A percentile compares a stretch with the other conserved stretches of the same genome.
Conservation (phyloP, 73 alveolate genomes). For the Paraurostyla sp. region DNA sequence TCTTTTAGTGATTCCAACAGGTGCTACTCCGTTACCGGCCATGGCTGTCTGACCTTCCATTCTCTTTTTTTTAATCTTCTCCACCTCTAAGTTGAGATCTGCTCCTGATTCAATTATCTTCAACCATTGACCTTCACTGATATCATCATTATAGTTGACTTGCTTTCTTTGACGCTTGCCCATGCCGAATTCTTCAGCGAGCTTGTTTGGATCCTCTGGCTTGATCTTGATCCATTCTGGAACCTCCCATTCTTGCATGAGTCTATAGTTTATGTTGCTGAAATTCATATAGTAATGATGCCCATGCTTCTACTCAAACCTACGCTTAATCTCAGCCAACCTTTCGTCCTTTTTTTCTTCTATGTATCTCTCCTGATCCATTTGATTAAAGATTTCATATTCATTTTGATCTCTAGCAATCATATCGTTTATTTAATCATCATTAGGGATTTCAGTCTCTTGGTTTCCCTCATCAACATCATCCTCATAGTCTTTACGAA, state of each 20-base stretch:
- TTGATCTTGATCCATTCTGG: slow-evolving; percentile 96
- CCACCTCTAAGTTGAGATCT: slow-evolving; percentile 57
- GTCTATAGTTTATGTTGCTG: slow-evolving; percentile 86
- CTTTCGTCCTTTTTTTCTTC: slow-evolving; percentile 89
- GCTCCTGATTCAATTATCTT: slow-evolving; percentile 74
- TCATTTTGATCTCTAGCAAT: slow-evolving; percentile 93
- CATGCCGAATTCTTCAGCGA: slow-evolving; percentile 88
- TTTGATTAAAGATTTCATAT: slow-evolving; percentile 80
- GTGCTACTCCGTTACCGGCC: background rate
- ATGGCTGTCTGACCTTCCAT: background rate
- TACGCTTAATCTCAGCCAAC: slow-evolving; percentile 77
- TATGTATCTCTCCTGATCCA: slow-evolving; percentile 88
- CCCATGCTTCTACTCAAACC: slow-evolving; percentile 68
- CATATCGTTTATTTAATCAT: slow-evolving; percentile 95
- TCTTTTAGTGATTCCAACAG: background rate
- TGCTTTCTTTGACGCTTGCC: slow-evolving; percentile 95
- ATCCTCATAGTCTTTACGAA: slow-evolving; percentile 90
- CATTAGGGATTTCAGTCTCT: slow-evolving; percentile 93
- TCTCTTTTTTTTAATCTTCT: slow-evolving; percentile 39
- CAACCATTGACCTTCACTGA: slow-evolving; percentile 72
- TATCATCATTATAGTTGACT: slow-evolving; percentile 90
- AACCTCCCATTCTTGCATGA: slow-evolving; percentile 94
- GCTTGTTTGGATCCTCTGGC: slow-evolving; percentile 87
- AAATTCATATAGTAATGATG: slow-evolving; percentile 73
- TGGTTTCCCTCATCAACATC: slow-evolving; percentile 81